Base-by-base conservation (phyloP, 73 alveolate genomes). In the Symbiodinium natans region DNA sequence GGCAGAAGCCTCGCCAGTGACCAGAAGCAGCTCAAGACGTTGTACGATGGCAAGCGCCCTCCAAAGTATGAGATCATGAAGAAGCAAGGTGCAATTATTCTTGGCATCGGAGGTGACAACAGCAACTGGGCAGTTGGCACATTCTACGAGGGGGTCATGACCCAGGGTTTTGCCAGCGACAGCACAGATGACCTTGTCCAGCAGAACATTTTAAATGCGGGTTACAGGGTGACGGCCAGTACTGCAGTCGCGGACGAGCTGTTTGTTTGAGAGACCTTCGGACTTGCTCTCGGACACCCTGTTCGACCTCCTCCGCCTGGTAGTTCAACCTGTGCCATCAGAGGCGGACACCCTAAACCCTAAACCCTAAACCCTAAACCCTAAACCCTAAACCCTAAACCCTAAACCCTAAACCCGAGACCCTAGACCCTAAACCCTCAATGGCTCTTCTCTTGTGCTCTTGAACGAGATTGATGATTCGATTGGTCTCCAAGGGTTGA, bases 71-170 rank as follows among this genome's bases (percentile, higher is more conserved):
- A 82, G 89, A 63, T 82, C 40, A 82, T 82, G 89, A 82, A 41
- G 63, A 82, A 82, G 63, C 89, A 82, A 63, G 89, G 89, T 40
- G 89, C 89, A 25, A 82, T 38, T 38, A 82, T 82, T 82, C 29
- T 82, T 10, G 89, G 89, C 19, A 82, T 82, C 8, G 89, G 89
- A 21, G 89, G 89, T 15, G 89, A 82, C 41, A 82, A 82, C 71
- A 82, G 89, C 63, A 82, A 82, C 59, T 40, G 89, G 89, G 89
- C 89, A 2, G 71, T 82, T 7, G 89, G 89, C 36, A 82, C 89
- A 6, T 82, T 82, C 59, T 82, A 39, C 39, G 89, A 82, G 36
- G 89, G 89, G 11, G 59, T 82, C 63, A 82, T 82, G 63, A 82
- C 89, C 36, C n/a, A 39, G 59, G 89, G 89, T 0, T 82, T 39